Evolutionary conservation across 2,329 filamentous ascomycete species (phyloP).

Genomic region (Tympanopsis confertula): DNA sequence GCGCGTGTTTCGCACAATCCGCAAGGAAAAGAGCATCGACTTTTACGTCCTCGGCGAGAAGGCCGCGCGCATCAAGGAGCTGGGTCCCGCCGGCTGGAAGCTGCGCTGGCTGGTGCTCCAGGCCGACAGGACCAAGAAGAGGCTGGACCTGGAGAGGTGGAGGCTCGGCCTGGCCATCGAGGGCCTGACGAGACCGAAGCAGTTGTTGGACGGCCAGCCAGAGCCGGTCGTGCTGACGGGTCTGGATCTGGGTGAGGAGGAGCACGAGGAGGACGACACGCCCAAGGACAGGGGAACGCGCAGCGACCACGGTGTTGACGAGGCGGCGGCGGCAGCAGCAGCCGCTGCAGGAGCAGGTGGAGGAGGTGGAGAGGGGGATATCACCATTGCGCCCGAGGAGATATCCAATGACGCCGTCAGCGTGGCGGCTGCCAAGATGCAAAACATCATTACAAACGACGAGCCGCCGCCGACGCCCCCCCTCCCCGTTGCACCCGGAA

Average conservation of each 20-base stretch:
- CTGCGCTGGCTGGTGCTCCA: constrained; percentile 85
- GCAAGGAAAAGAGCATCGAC: constrained; percentile 80
- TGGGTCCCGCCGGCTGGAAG: constrained; percentile 83
- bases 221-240: too few species aligned
- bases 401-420: too few species aligned
- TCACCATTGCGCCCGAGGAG: not conserved
- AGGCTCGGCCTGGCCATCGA: not conserved
- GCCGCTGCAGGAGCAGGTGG: not conserved
- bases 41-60: constrained; percentile 80
- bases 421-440: not conserved
- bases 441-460: not conserved
- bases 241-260: too few species aligned
- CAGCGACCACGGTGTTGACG: too few species aligned
- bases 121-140: constrained; percentile 27
- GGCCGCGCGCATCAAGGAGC: constrained; percentile 65
- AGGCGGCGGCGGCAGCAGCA: not conserved
- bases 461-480: not conserved
- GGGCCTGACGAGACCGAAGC: constrained; percentile 4
- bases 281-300: too few species aligned
- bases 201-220: too few species aligned
- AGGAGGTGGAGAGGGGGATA: not conserved
- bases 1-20: constrained; percentile 61
- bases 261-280: too few species aligned
- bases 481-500: not conserved
- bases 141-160: not conserved